Percentiles rank a stretch among this genome's conserved stretches.
phyloP scores from a whole-genome alignment of 2,329 filamentous ascomycete genomes.

The Cladosporium oxysporum region DNA sequence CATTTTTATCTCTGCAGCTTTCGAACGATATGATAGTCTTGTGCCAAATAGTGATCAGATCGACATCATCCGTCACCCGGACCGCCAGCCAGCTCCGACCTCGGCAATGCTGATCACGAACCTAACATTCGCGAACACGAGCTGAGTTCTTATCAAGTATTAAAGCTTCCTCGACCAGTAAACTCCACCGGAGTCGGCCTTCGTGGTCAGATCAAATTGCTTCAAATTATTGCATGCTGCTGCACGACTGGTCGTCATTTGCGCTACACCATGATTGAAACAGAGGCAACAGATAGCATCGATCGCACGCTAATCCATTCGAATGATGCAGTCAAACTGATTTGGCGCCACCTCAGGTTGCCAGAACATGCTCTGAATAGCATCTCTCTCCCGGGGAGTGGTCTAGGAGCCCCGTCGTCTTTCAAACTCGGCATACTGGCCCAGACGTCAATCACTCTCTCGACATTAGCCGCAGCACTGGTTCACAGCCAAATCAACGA shows the following conservation, averaged over 20 bases:
- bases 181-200: neutral
- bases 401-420: slow-evolving; percentile 48
- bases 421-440: slow-evolving; percentile 58
- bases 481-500: slow-evolving; percentile 43
- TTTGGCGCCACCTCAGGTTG: slow-evolving; percentile 18
- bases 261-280: neutral
- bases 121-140: neutral
- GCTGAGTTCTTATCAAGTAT: neutral
- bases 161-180: neutral
- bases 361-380: slow-evolving; percentile 10
- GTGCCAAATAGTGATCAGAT: neutral
- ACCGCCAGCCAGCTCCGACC: neutral
- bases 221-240: neutral
- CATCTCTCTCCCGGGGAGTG: slow-evolving; percentile 5
- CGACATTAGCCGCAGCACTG: slow-evolving; percentile 53
- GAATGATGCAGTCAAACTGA: neutral
- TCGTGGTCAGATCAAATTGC: neutral
- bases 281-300: neutral
- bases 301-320: neutral
- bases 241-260: neutral
- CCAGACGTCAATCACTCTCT: slow-evolving; percentile 54
- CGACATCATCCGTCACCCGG: neutral
- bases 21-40: neutral
- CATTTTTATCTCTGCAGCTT: neutral
- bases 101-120: neutral